Base-by-base conservation (phyloP, 495 filamentous ascomycete species). In the Clohesyomyces aquaticus region DNA sequence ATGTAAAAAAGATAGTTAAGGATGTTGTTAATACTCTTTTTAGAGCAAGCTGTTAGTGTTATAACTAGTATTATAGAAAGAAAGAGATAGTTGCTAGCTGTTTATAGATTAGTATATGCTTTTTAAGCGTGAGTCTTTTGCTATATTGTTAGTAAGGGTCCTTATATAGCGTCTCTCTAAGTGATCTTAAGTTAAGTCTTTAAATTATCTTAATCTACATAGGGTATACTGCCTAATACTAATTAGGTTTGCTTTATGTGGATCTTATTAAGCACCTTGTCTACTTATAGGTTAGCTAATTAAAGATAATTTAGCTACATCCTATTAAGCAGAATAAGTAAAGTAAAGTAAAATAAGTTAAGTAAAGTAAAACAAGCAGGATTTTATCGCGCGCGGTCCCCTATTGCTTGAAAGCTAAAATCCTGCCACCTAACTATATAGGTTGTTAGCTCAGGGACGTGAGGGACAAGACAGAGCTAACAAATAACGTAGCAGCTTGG, bases 311-410 rank as follows among this genome's bases (percentile, higher is more conserved):
- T 19, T 48, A 19, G 45, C 45, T 48, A 6, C 45, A 48, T 48
- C 21, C 21, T 8, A 11, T 22, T 22, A 21, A 48, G 11, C 8
- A 8, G 21, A 48, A 21, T 8, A 48, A 12, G 11, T 14, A 21
- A 21, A 22, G n/a, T n/a, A n/a, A n/a, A n/a, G n/a, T n/a, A 48
- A 48, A 48, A 48, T 48, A 21, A 48, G 45, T 11, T 48, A 21
- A 48, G 45, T 48, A 21, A 22, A 48, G 18, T 48, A 21, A 48
- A 22, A 48, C 21, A 21, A 48, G 45, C 45, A 19, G 21, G 21
- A 48, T 48, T n/a, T n/a, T n/a, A n/a, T n/a, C n/a, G n/a, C n/a
- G n/a, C n/a, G n/a, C n/a, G n/a, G n/a, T n/a, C n/a, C n/a, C n/a
- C n/a, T n/a, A n/a, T n/a, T n/a, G n/a, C n/a, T n/a, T n/a, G n/a